Conservation (phyloP, 1,284 basidiomycete species). For the Trichosporon coremiiforme region DNA sequence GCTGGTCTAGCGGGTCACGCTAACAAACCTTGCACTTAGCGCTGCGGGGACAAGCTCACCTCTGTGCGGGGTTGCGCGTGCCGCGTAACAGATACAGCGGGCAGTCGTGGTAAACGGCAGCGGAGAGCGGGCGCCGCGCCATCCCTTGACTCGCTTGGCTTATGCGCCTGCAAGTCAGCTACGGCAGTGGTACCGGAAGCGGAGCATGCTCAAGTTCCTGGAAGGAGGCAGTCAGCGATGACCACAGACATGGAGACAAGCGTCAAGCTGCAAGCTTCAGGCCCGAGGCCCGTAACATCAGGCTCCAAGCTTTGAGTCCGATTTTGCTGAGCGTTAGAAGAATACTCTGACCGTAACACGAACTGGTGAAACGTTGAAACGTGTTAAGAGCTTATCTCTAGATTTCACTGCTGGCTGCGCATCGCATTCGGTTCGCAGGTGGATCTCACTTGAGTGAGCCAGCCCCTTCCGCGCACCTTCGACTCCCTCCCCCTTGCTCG, state of each 20-base stretch:
- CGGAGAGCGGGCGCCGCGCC: not conserved
- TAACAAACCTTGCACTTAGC: not conserved
- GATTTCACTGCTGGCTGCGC: not conserved
- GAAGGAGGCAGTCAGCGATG: not conserved
- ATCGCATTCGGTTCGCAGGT: conserved; percentile 1
- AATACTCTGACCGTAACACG: not conserved
- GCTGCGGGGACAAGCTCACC: not conserved
- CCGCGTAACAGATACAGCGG: too few species aligned
- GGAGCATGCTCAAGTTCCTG: not conserved
- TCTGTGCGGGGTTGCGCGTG: not conserved
- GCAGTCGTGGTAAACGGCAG: not conserved
- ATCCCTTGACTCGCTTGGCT: not conserved
- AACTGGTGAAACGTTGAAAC: not conserved
- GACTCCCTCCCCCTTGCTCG: not conserved
- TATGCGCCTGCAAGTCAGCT: not conserved
- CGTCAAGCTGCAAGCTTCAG: not conserved
- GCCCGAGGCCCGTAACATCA: not conserved
- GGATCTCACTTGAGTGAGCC: not conserved
- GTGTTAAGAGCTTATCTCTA: not conserved
- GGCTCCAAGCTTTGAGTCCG: not conserved
- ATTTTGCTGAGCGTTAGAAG: not conserved
- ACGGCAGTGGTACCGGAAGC: not conserved
- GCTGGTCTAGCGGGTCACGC: not conserved
- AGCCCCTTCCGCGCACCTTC: not conserved
- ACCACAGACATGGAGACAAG: not conserved